Conservation (phyloP, 2,329 filamentous ascomycete species). For the Coniochaeta prunicola region DNA sequence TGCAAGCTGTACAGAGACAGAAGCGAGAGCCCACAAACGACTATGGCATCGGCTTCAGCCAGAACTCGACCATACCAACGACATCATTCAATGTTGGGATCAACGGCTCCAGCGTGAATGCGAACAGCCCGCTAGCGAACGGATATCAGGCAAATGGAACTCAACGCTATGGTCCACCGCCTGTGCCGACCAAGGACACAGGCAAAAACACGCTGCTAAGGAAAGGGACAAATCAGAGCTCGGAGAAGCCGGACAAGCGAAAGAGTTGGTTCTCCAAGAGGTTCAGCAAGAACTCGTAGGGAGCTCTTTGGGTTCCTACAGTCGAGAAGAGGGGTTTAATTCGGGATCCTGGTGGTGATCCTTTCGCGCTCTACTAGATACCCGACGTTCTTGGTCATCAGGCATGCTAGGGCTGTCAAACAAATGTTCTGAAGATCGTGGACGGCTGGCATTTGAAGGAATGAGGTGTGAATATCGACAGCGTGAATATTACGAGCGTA, state of each 20-base stretch:
- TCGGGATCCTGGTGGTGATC: background rate
- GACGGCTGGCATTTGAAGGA: background rate
- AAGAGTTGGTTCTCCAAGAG: conserved; percentile 84
- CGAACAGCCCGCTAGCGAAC: conserved; percentile 10
- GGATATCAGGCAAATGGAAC: conserved; percentile 12
- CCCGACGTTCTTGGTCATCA: conserved; percentile 3
- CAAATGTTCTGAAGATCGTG: background rate
- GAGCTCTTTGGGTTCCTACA: too few species aligned
- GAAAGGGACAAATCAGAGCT: conserved; percentile 13
- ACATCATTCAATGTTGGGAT: conserved; percentile 28
- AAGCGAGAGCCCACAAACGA: conserved; percentile 45
- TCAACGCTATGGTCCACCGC: conserved; percentile 14
- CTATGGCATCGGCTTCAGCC: conserved; percentile 56
- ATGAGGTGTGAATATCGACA: background rate
- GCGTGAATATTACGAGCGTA: background rate
- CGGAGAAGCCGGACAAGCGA: conserved; percentile 54
- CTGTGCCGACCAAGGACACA: conserved; percentile 24
- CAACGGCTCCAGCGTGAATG: conserved; percentile 7
- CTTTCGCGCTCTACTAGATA: conserved; percentile 3
- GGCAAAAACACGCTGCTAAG: conserved; percentile 14
- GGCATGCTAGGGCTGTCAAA: background rate
- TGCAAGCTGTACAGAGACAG: conserved; percentile 48
- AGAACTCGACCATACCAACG: conserved; percentile 33
- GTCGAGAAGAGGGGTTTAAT: background rate
- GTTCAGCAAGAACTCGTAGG: conserved; percentile 59